A percentile compares a stretch with the other conserved stretches of the same genome.
Evolutionary conservation across 306 rosid species (phyloP).

Genomic region (Pachyrhizus erosus): DNA sequence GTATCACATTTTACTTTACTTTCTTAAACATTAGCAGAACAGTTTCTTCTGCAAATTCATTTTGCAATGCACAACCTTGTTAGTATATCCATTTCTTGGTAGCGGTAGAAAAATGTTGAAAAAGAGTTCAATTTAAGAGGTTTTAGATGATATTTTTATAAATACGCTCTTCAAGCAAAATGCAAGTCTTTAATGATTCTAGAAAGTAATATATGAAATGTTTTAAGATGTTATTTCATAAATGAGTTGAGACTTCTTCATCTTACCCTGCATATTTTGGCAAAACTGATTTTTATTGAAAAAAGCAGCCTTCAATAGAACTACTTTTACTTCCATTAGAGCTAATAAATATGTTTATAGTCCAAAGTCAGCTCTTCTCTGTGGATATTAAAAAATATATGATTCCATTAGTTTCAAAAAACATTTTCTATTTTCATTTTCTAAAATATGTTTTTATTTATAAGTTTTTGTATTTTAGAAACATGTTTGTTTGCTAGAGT

Average conservation of each 20-base stretch:
- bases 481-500: no score
- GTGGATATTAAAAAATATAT: background rate
- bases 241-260: no score
- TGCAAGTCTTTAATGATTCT: background rate
- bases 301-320: background rate
- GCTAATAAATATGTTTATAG: background rate
- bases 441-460: no score
- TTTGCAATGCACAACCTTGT: background rate
- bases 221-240: background rate
- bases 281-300: background rate
- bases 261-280: no score
- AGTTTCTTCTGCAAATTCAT: no score
- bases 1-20: background rate
- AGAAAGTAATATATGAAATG: background rate
- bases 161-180: background rate
- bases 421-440: background rate
- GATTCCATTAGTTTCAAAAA: background rate
- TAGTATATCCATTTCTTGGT: background rate
- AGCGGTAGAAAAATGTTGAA: conserved; percentile 17
- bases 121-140: background rate
- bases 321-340: background rate
- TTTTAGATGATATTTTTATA: background rate
- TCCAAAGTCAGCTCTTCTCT: background rate
- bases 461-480: no score
- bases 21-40: background rate